Base-by-base conservation (phyloP, 2,329 filamentous ascomycete genomes). In the Fusarium sterilihyphosum region DNA sequence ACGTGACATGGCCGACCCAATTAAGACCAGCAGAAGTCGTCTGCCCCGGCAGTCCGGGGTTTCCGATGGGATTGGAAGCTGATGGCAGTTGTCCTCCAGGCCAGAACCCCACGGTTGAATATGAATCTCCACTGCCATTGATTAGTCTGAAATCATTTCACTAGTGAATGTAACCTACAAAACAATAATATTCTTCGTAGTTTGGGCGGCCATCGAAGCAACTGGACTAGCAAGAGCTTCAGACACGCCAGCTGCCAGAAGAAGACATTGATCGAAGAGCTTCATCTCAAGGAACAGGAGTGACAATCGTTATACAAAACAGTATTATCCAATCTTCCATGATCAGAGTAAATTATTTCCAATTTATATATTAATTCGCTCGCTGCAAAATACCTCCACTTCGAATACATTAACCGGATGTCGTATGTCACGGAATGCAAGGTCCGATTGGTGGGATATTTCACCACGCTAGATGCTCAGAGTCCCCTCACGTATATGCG, bases 21-120 rank as follows among this genome's bases (percentile, higher is more conserved):
- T 76, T 76, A 1, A 76, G 49, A 11, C 74, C 73, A 24, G 61
- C 71, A 24, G 62, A 67, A 6, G 74, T 76, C 20, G 74, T 76
- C 33, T 74, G 74, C 3, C 74, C 74, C 11, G 71, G 71, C 5
- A 73, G 24, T 2, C 52, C 44, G 8, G 73, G 73, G 53, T 76
- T 76, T 2, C 73, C 74, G 14, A 76, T 72, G 2, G 73, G 74
- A 4, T 65, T 71, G 5, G 46, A 53, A 8, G 61, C 35, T 4
- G 73, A 64, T 10, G 73, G 71, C 1, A 75, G 53, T 12, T 70
- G 50, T 37, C 62, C 70, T 16, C 68, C 73, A 8, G 70, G 62
- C 73, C 73, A 75, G 31, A 75, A 75, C 2, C 73, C 73, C 8
- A 72, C 66, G 2, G 74, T 63, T 5, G 74, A 74, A 31, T 76